Evolutionary conservation across 495 filamentous ascomycete genomes (phyloP), one percentile per base, ranked within the genome.

Genomic region (Pyrenula aspistea): DNA sequence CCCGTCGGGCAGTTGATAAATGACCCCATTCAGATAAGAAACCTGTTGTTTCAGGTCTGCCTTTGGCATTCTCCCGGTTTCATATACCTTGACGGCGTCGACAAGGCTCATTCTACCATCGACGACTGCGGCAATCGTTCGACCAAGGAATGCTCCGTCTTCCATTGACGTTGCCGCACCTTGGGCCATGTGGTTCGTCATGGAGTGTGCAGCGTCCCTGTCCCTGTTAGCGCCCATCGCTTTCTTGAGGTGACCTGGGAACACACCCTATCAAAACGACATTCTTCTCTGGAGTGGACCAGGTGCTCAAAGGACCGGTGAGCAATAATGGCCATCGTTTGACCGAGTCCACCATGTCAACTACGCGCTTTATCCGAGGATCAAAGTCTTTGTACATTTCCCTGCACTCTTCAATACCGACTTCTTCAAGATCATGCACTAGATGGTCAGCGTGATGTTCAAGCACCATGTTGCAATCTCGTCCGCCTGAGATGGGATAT

Each of bases 141-240:
- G 59, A 2, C 65, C 64, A 2, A 73, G 64, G 12, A 65, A 65
- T 8, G 62, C 57, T 11, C 65, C 69, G 53, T 72, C 71, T 63
- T 74, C 73, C 0, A 80, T 65, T 1, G 71, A 70, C 67, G 74
- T 75, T 47, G 71, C 74, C 2, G 72, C 74, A 25, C 74, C 74
- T 63, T 76, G 70, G 2, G 73, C 73, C 65, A 76, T 73, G 53
- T 76, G 76, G 0, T 74, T 73, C 2, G 77, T 62, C 74, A 80
- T 77, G 1, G 76, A 67, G 61, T 79, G 77, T 15, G 75, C 75
- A 4, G 74, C 76, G 56, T 80, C 77, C 15, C 76, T 42, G 31
- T 42, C 31, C 31, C 15, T 42, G 31, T 42, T 15, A 42, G 31
- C 15, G 8, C 4, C 8, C 15, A 42, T 15, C 31, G 4, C 15